Base-by-base conservation (phyloP, 768 basidiomycete species). In the Phylloporus arenicola region DNA sequence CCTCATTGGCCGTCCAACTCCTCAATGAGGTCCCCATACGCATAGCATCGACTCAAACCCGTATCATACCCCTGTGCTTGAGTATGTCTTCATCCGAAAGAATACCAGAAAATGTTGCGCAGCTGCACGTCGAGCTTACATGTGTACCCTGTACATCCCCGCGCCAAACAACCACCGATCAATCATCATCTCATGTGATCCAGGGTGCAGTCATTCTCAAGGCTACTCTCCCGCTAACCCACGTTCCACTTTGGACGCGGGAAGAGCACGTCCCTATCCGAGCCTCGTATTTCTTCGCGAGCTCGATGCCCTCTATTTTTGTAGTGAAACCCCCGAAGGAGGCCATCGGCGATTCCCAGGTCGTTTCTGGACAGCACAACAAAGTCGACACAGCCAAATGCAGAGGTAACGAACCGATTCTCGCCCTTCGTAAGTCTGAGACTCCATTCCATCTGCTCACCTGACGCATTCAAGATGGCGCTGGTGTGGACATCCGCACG, bases 401-500 rank as follows among this genome's bases (percentile, higher is more conserved):
- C 51, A 55, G 48, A 44, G 64, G 59, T 12, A 60, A 66, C 30
- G 74, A 81, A 10, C 81, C 83, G 0, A 75, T 87, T 27, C 59
- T 87, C 30, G 80, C 82, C 24, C 68, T 92, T 50, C 84, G 87
- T 87, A 55, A 56, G 78, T 75, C 1, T 12, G 6, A 30, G 0
- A 9, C 22, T 53, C 37, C 7, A 7, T 11, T 12, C 3, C 43
- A 22, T 38, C 49, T 51, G 11, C 9, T 53, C 27, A 27, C 47
- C 33, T 52, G 19, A 53, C 13, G 17, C n/a, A 35, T 37, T 37
- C 29, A 54, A 90, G 88, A 95, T 64, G 93, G 93, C 3, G 92
- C 93, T 1, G 92, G 92, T 2, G 88, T 89, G 5, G 84, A 92
- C 52, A 76, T 89, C 8, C 52, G 81, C 34, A 52, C 58, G 6